phyloP scores from a whole-genome alignment of 192 early-diverging fungal species.

The Helicostylum pulchrum region DNA sequence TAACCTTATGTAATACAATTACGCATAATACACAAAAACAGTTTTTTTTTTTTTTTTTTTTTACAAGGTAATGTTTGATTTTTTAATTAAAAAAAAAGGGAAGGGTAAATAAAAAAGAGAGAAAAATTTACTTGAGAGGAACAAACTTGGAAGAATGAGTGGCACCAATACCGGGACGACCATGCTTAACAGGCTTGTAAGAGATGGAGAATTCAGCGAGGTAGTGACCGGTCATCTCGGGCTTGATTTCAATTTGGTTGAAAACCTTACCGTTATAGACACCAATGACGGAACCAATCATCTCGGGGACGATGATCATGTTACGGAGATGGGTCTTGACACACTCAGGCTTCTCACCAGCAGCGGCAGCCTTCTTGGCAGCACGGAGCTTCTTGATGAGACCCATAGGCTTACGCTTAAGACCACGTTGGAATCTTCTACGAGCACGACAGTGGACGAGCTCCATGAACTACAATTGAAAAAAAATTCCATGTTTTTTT shows the following conservation, averaged over 20 bases:
- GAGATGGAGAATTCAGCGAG: constrained; percentile 59
- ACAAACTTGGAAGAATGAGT: constrained; percentile 95
- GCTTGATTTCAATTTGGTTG: constrained; percentile 97
- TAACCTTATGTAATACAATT: too few species aligned
- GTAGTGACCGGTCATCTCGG: constrained; percentile 34
- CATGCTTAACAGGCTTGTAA: constrained; percentile 99
- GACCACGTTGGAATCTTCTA: constrained; percentile 97
- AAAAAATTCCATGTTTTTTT: background rate
- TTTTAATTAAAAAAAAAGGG: too few species aligned
- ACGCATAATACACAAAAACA: too few species aligned
- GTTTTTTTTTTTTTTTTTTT: too few species aligned
- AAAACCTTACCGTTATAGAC: constrained; percentile 99
- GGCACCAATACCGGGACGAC: constrained; percentile 99
- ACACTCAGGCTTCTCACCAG: constrained; percentile 88
- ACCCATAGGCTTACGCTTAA: constrained; percentile 98
- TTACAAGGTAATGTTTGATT: too few species aligned
- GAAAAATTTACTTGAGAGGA: constrained; percentile 70
- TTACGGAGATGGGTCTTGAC: constrained; percentile 99
- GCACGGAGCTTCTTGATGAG: constrained; percentile 99
- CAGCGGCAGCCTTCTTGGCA: constrained; percentile 90
- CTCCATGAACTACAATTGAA: constrained; percentile 69
- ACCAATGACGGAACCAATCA: constrained; percentile 95
- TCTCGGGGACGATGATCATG: constrained; percentile 99
- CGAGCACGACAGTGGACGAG: constrained; percentile 93
- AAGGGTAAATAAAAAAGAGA: too few species aligned